Conservation (phyloP, 2,329 filamentous ascomycete species). For the Seiridium unicorne region DNA sequence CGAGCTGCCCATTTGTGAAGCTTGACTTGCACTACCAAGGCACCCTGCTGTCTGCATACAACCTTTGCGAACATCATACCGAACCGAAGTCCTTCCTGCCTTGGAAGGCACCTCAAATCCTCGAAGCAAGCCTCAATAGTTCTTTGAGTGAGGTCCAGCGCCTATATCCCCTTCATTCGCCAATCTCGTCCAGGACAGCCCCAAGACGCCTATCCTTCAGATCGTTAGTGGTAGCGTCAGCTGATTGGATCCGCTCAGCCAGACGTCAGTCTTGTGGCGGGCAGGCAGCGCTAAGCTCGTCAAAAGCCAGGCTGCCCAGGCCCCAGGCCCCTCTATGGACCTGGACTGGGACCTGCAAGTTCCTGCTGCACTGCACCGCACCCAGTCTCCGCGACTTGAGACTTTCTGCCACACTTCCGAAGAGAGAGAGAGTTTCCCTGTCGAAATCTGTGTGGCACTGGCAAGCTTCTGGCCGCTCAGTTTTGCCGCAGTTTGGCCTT, state of each 20-base stretch:
- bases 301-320: slow-evolving; percentile 1
- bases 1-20: background rate
- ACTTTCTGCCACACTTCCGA: background rate
- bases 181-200: background rate
- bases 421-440: background rate
- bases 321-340: slow-evolving; percentile 10
- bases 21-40: too few species aligned
- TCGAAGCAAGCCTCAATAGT: too few species aligned
- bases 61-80: too few species aligned
- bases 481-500: slow-evolving; percentile 8
- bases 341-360: background rate
- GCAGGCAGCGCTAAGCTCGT: slow-evolving; percentile 21
- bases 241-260: slow-evolving; percentile 20
- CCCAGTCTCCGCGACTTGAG: background rate
- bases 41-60: too few species aligned
- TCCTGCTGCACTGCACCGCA: background rate
- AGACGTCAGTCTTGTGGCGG: slow-evolving; percentile 8
- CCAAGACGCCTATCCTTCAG: background rate
- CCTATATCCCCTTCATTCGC: too few species aligned
- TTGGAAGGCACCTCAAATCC: too few species aligned
- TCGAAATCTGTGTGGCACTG: background rate
- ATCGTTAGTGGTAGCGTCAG: slow-evolving; percentile 16
- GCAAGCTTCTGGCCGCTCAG: background rate
- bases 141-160: too few species aligned
- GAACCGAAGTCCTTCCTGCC: too few species aligned